Conservation (phyloP, 1,284 basidiomycete genomes). For the Cutaneotrichosporon sp. region DNA sequence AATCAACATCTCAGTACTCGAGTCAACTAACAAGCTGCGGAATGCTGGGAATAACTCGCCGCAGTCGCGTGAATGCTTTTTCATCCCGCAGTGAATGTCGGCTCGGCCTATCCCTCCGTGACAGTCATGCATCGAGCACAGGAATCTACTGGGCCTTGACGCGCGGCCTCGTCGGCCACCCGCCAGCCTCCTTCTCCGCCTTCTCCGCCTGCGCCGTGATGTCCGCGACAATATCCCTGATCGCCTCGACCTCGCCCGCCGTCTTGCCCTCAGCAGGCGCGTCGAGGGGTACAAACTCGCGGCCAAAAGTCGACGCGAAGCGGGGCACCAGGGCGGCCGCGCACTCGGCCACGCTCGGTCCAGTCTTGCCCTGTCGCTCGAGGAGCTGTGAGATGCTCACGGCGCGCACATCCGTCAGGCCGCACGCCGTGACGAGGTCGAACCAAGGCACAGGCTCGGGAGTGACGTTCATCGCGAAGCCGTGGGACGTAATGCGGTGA, state of each 20-base stretch:
- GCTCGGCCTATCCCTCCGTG: too few relatives aligned
- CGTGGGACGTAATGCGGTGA: constrained; percentile 89
- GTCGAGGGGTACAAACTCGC: constrained; percentile 33
- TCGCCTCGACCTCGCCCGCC: constrained; percentile 27
- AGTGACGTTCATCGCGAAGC: constrained; percentile 91
- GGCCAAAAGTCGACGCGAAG: constrained; percentile 42
- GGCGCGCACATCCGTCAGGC: constrained; percentile 79
- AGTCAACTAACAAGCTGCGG: too few relatives aligned
- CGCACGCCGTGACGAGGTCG: constrained; percentile 84
- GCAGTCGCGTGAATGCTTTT: background rate
- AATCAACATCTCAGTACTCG: too few relatives aligned
- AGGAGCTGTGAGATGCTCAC: constrained; percentile 47
- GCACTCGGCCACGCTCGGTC: constrained; percentile 32
- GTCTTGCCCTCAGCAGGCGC: constrained; percentile 11
- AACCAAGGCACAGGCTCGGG: constrained; percentile 79
- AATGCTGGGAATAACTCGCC: background rate
- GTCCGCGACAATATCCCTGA: constrained; percentile 31
- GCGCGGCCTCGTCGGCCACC: constrained; percentile 37
- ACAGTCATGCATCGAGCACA: too few relatives aligned
- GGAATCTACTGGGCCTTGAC: constrained; percentile 2
- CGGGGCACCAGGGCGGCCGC: constrained; percentile 39
- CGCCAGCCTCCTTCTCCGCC: constrained; percentile 29
- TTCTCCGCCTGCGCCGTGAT: constrained; percentile 36
- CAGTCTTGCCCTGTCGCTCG: background rate
- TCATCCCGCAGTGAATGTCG: too few relatives aligned